Base-by-base conservation (phyloP, 2,329 filamentous ascomycete genomes). In the Phaeomoniella chlamydospora region DNA sequence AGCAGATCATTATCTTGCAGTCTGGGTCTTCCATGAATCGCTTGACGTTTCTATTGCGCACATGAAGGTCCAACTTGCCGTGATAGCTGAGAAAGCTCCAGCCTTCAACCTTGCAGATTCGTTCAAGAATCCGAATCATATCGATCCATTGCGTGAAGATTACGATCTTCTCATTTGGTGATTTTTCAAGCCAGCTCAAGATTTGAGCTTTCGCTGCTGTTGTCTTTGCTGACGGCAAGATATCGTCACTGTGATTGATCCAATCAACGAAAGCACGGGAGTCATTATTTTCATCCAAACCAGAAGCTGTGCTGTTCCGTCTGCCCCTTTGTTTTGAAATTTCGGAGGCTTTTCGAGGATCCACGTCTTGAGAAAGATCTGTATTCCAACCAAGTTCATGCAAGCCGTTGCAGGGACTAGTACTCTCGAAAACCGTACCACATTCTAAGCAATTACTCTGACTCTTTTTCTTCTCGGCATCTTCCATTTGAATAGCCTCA, bases 61-160 rank as follows among this genome's bases (percentile, higher is more conserved):
- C 46, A 0, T 49, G 45, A 2, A 64, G 49, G 1, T 49, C 51
- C 53, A 69, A 65, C 15, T 61, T 58, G 4, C 74, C 74, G 18
- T 65, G 56, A 31, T 69, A 68, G 50, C 55, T 26, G 12, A 61
- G 48, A 39, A 53, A 58, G 0, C 39, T 43, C 72, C 70, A 77
- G 0, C 48, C 43, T 41, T 75, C 65, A 2, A 53, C 47, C 1
- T 55, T 18, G 46, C 69, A 77, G 29, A 77, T 56, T 1, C 54
- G 58, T 0, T 43, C 49, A 2, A 78, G 45, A 13, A 77, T 67
- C 0, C 56, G 47, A 4, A 72, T 59, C 44, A 75, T 66, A 2
- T 61, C 53, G 2, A 69, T 50, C 40, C 73, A 79, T 43, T 78
- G 71, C 0, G 67, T 71, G 43, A 75, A 79, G 32, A 78, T 53